Conservation (phyloP, 768 basidiomycete species). For the Chiua virens region DNA sequence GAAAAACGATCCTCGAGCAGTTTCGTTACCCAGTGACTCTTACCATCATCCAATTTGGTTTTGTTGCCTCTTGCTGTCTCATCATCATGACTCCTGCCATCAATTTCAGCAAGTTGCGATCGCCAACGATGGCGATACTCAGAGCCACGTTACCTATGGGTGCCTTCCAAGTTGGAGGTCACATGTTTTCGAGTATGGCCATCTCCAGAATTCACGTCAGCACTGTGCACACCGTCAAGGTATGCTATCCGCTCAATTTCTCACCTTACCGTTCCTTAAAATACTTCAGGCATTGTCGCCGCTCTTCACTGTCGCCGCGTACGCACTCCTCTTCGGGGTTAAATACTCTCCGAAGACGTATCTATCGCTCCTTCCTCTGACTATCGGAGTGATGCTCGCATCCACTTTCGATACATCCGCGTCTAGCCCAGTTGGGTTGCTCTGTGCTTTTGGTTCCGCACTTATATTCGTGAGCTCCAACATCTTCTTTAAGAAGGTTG, state of each 20-base stretch:
- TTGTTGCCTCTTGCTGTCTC: conserved; percentile 85
- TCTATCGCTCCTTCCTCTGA: conserved; percentile 90
- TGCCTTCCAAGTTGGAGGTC: conserved; percentile 95
- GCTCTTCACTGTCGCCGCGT: conserved; percentile 94
- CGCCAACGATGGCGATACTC: conserved; percentile 72
- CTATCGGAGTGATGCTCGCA: conserved; percentile 95
- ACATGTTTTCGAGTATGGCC: conserved; percentile 97
- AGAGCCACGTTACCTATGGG: conserved; percentile 91
- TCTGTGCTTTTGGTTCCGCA: conserved; percentile 96
- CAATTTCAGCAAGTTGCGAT: conserved; percentile 64
- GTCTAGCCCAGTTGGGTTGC: conserved; percentile 81
- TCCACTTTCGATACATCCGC: conserved; percentile 91
- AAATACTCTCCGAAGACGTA: conserved; percentile 93
- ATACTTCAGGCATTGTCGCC: conserved; percentile 83
- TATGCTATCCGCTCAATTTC: conserved; percentile 32
- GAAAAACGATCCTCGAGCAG: conserved; percentile 89
- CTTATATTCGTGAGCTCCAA: conserved; percentile 97
- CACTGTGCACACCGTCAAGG: conserved; percentile 99
- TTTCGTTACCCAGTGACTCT: conserved; percentile 96
- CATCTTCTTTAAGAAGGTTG: conserved; percentile 98
- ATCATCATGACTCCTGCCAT: conserved; percentile 77
- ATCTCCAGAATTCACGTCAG: conserved; percentile 95
- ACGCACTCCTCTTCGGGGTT: conserved; percentile 90
- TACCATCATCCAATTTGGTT: conserved; percentile 96
- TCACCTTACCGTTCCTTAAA: conserved; percentile 1